These are phyloP conservation scores for Serendipita sp. DNA, from an alignment of 768 basidiomycete species.

Conservation along the genomic window DNA sequence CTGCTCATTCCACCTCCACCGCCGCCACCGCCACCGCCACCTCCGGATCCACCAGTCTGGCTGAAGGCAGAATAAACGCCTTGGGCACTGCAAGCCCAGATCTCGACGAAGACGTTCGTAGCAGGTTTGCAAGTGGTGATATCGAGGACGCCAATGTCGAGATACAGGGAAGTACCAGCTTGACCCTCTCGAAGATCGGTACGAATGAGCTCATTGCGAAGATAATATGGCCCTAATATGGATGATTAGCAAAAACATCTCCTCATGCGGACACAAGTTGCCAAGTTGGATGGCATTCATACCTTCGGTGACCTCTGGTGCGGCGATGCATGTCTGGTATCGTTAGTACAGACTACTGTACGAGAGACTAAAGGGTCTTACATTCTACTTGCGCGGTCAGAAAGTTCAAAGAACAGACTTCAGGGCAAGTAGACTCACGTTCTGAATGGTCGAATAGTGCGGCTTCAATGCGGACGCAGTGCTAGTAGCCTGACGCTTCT, in stretches of 20 bases:
- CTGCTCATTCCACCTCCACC: neutral
- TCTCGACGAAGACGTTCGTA: slow-evolving; percentile 23
- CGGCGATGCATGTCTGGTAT: neutral
- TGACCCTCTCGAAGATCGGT: slow-evolving; percentile 19
- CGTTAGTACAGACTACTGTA: neutral
- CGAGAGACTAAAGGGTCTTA: neutral
- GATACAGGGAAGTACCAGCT: slow-evolving; percentile 19
- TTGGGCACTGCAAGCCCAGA: slow-evolving; percentile 19
- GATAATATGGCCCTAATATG: slow-evolving; percentile 16
- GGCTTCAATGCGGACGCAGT: neutral
- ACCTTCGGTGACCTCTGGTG: slow-evolving; percentile 2
- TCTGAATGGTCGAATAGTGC: neutral
- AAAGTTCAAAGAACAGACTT: neutral
- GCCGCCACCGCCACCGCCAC: neutral
- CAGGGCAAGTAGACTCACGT: neutral
- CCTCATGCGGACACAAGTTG: neutral
- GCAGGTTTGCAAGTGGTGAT: slow-evolving; percentile 24
- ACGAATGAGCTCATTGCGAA: slow-evolving; percentile 19
- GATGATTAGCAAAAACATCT: neutral
- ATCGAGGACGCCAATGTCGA: slow-evolving; percentile 26
- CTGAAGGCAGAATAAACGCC: neutral
- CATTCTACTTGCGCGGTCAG: neutral
- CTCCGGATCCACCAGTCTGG: neutral
- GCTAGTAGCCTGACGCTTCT: neutral
- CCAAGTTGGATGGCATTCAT: neutral